phyloP scores from a whole-genome alignment of 768 basidiomycete genomes.

The Boletales sp. region DNA sequence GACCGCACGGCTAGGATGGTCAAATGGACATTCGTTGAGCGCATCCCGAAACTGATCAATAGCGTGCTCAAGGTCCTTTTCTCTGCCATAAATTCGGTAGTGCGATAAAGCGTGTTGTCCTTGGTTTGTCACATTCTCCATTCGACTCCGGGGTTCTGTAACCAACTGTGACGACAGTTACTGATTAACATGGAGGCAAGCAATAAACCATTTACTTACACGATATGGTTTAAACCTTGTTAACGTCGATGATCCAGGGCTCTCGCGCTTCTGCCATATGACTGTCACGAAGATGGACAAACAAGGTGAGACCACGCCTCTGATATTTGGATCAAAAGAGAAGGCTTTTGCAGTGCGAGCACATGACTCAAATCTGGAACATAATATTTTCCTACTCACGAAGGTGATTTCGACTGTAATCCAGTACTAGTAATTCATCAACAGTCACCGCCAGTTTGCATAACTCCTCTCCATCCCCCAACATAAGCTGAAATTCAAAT shows the following conservation, averaged over 20 bases:
- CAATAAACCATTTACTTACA: neutral
- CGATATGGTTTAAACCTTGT: neutral
- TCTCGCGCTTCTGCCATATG: too few relatives aligned
- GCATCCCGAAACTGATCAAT: neutral
- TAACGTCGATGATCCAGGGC: neutral
- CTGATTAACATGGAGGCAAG: too few relatives aligned
- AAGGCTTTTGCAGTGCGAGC: neutral
- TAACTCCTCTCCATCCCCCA: neutral
- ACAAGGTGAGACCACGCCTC: neutral
- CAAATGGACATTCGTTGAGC: neutral
- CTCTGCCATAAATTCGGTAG: neutral
- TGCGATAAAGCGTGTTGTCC: neutral
- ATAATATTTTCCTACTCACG: neutral
- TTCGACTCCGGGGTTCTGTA: too few relatives aligned
- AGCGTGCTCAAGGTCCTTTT: neutral
- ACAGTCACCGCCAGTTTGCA: neutral
- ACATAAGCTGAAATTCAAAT: neutral
- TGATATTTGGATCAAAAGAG: neutral
- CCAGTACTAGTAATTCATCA: neutral
- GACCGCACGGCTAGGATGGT: conserved; percentile 2
- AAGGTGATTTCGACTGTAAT: neutral
- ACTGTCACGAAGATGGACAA: neutral
- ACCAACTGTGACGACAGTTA: neutral
- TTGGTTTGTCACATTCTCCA: neutral
- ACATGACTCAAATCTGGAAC: neutral